Percentiles rank a stretch among this genome's conserved stretches.
Conservation (phyloP, 192 early-diverging fungal species). For the Rhizoclosmatium globosum region DNA sequence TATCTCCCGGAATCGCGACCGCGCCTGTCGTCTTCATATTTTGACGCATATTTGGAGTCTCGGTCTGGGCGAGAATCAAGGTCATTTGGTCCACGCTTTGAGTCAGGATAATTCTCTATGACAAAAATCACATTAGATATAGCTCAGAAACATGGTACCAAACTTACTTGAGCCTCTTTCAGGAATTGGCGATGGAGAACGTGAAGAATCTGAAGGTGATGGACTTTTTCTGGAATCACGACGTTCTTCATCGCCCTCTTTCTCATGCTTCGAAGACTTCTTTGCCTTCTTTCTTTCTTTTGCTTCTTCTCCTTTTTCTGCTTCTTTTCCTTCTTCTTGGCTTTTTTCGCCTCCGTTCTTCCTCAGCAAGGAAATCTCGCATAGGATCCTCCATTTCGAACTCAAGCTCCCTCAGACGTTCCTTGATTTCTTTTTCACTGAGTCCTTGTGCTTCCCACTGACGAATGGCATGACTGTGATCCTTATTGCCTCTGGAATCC, state of each 20-base stretch:
- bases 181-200: background rate
- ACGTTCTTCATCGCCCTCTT: constrained; percentile 5
- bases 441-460: constrained; percentile 31
- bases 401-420: constrained; percentile 25
- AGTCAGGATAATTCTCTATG: too few species aligned
- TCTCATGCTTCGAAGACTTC: constrained; percentile 18
- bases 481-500: too few species aligned
- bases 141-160: too few species aligned
- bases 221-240: background rate
- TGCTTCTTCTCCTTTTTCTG: constrained; percentile 25
- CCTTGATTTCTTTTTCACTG: constrained; percentile 32
- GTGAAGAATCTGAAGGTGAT: background rate
- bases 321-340: constrained; percentile 48
- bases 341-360: constrained; percentile 40
- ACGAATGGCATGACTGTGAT: background rate
- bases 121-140: too few species aligned
- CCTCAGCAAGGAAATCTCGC: constrained; percentile 37
- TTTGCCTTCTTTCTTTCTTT: constrained; percentile 32
- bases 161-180: background rate
- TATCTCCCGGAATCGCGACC: background rate
- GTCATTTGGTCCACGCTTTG: background rate
- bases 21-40: background rate
- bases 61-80: background rate
- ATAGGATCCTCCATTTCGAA: constrained; percentile 56
- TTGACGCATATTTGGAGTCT: background rate